A percentile compares a stretch with the other conserved stretches of the same genome.
These are phyloP conservation scores for Lodderomyces parapsilosis DNA, from an alignment of 1,139 yeast species.

Conservation along the genomic window DNA sequence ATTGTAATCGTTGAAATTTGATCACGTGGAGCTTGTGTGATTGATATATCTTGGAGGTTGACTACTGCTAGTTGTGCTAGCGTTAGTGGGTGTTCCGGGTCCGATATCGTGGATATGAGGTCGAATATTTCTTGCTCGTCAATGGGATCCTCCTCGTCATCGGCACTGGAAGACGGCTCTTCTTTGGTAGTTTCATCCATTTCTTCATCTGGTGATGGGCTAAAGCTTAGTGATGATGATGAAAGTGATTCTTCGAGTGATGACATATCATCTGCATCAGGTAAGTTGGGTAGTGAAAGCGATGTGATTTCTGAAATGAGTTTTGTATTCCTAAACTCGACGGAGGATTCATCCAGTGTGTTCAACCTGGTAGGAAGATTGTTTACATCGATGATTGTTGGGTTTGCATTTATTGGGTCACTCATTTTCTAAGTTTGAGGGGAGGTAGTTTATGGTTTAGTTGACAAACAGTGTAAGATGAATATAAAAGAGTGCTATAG, in stretches of 20 bases:
- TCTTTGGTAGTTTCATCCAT: neutral
- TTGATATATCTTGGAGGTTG: constrained; percentile 74
- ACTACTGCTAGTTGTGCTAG: constrained; percentile 95
- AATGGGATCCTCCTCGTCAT: constrained; percentile 56
- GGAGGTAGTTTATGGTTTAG: neutral
- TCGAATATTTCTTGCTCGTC: constrained; percentile 65
- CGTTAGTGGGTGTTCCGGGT: constrained; percentile 97
- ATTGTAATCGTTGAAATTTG: constrained; percentile 76
- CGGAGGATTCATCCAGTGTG: neutral
- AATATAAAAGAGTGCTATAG: no score
- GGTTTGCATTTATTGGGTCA: constrained; percentile 91
- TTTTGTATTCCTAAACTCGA: neutral
- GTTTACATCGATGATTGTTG: constrained; percentile 74
- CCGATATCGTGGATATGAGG: constrained; percentile 83
- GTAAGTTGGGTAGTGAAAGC: constrained; percentile 9
- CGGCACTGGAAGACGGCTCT: neutral
- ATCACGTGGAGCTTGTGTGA: constrained; percentile 29
- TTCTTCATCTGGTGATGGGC: neutral
- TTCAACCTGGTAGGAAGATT: constrained; percentile 68
- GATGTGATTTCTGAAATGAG: constrained; percentile 10
- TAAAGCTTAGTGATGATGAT: neutral
- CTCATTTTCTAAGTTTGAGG: constrained; percentile 34
- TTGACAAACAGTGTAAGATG: neutral
- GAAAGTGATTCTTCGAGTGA: constrained; percentile 7
- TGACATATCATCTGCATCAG: constrained; percentile 1